Conservation (phyloP, 164 flowering plant genomes). For the Vitis amurensis region DNA sequence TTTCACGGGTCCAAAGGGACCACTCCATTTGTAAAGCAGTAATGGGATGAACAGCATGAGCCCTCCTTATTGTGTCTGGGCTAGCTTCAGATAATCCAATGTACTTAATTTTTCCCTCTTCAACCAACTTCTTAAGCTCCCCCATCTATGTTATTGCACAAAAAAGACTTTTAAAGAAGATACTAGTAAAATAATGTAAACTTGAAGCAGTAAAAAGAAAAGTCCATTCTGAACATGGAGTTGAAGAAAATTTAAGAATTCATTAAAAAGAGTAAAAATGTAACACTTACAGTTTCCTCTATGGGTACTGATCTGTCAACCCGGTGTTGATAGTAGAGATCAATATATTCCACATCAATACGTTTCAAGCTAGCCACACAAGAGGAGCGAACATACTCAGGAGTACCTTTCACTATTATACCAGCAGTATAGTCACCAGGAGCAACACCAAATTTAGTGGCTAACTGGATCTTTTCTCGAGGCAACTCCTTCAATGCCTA, state of each 20-base stretch:
- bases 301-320: slow-evolving; percentile 41
- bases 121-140: slow-evolving; percentile 14
- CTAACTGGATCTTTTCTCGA: slow-evolving; percentile 43
- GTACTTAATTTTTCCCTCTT: slow-evolving; percentile 13
- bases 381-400: slow-evolving; percentile 46
- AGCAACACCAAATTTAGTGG: slow-evolving; percentile 49
- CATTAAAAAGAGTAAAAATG: neutral
- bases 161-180: neutral
- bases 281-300: slow-evolving; percentile 40
- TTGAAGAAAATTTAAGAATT: too few relatives aligned
- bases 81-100: slow-evolving; percentile 14
- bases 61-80: slow-evolving; percentile 11
- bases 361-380: slow-evolving; percentile 53
- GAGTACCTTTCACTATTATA: slow-evolving; percentile 30
- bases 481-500: slow-evolving; percentile 54
- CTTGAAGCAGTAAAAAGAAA: too few relatives aligned
- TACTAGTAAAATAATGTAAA: too few relatives aligned
- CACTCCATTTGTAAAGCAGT: slow-evolving; percentile 13
- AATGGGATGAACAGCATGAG: slow-evolving; percentile 11
- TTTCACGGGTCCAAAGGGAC: slow-evolving; percentile 18
- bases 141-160: neutral
- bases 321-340: slow-evolving; percentile 48
- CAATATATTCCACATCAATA: slow-evolving; percentile 48
- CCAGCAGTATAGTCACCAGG: neutral
- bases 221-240: too few relatives aligned